phyloP scores from a whole-genome alignment of 495 filamentous ascomycete species.

The Trichoderma asperelloides region DNA sequence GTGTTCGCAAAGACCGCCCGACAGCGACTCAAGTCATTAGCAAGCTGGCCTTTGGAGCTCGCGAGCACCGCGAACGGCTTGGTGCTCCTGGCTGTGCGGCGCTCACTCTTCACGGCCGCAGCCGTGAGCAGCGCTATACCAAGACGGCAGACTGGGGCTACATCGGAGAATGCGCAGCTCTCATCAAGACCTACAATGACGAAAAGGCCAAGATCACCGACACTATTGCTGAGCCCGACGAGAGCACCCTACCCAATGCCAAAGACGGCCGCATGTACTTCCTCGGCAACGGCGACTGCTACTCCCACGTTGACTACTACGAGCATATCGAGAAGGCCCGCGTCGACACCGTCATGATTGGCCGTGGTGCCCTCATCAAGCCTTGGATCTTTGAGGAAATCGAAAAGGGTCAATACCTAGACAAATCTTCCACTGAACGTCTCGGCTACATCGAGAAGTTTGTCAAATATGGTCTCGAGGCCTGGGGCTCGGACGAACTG shows the following conservation, averaged over 20 bases:
- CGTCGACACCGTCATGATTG: slow-evolving; percentile 88
- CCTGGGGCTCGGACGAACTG: slow-evolving; percentile 91
- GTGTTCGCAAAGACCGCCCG: slow-evolving; percentile 68
- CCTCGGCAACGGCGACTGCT: slow-evolving; percentile 93
- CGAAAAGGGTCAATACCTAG: slow-evolving; percentile 78
- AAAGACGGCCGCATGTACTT: slow-evolving; percentile 64
- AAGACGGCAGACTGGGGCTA: slow-evolving; percentile 84
- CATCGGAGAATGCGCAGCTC: slow-evolving; percentile 77
- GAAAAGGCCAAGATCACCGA: slow-evolving; percentile 55
- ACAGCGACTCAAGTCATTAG: slow-evolving; percentile 75
- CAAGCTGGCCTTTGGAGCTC: slow-evolving; percentile 69
- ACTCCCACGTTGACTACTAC: slow-evolving; percentile 82
- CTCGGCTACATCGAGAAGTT: slow-evolving; percentile 81
- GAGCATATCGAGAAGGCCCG: slow-evolving; percentile 63
- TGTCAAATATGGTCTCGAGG: slow-evolving; percentile 78
- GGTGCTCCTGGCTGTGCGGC: slow-evolving; percentile 78
- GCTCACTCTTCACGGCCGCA: slow-evolving; percentile 88
- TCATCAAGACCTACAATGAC: slow-evolving; percentile 69
- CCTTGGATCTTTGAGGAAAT: slow-evolving; percentile 99
- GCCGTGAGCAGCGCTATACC: slow-evolving; percentile 89
- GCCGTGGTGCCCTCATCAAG: slow-evolving; percentile 85
- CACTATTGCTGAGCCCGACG: slow-evolving; percentile 69
- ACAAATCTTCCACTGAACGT: slow-evolving; percentile 85
- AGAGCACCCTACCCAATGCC: slow-evolving; percentile 44
- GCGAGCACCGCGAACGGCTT: slow-evolving; percentile 50